A percentile compares a stretch with the other conserved stretches of the same genome.
Evolutionary conservation across 257 asterid genomes (phyloP).

Genomic region (Solanum paucissectum): DNA sequence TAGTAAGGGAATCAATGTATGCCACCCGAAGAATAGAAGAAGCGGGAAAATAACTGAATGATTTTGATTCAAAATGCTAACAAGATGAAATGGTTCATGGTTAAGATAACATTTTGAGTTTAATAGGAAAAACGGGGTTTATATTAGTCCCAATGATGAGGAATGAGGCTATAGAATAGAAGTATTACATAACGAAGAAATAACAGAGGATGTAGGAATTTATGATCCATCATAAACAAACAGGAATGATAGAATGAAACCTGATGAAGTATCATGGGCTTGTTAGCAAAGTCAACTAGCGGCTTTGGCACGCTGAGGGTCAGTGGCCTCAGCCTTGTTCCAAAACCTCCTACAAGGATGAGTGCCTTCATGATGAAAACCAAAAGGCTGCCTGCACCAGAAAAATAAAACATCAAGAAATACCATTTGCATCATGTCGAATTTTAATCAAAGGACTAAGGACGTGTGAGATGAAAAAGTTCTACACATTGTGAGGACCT

Average conservation of each 20-base stretch:
- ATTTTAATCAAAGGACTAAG: not conserved
- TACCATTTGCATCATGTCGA: not conserved
- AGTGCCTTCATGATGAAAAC: constrained; percentile 71
- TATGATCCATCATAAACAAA: not conserved
- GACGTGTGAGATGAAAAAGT: not conserved
- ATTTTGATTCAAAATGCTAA: not conserved
- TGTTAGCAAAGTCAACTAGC: constrained; percentile 90
- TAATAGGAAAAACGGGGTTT: not conserved
- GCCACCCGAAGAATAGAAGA: not conserved
- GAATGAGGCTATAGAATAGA: not conserved
- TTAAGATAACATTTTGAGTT: not conserved
- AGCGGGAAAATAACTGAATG: not conserved
- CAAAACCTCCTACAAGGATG: constrained; percentile 95
- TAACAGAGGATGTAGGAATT: not conserved
- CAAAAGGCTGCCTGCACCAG: not conserved
- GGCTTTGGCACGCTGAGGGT: constrained; percentile 91
- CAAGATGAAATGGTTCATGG: not conserved
- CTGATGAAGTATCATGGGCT: constrained; percentile 99
- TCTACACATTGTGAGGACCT: not conserved
- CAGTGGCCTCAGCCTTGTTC: constrained; percentile 90
- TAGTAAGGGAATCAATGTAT: not conserved
- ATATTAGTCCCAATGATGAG: not conserved
- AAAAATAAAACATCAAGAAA: not conserved
- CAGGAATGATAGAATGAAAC: constrained; percentile 14
- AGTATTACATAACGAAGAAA: not conserved